Base-by-base conservation (phyloP, 306 rosid genomes). In the Dryas octopetala region DNA sequence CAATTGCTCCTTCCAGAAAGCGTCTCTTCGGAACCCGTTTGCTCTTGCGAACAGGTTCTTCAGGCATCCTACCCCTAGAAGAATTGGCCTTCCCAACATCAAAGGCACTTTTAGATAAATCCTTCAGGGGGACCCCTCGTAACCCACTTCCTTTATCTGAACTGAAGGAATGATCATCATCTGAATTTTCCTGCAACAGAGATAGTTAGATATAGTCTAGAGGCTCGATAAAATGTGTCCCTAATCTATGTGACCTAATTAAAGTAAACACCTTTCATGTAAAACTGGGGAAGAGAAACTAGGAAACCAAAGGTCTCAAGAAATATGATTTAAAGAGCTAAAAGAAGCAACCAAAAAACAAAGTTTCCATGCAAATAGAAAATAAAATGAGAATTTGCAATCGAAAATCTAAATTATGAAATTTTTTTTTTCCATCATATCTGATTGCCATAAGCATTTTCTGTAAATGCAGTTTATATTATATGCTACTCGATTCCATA, bases 21-120 rank as follows among this genome's bases (percentile, higher is more conserved):
- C 71, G 83, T 67, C 78, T 79, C 74, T 62, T 79, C 7, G 70
- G 67, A 26, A 74, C 28, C 59, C 83, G 71, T 62, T 73, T 79
- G 70, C 83, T 79, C 70, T 79, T 79, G 66, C 75, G 78, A 59
- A 66, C 44, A 74, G 71, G 78, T 67, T 79, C 79, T 32, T 80
- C 76, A 44, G 62, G 40, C 48, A 66, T 23, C 57, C 57, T 6
- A 45, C 17, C 74, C 62, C 62, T 60, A 17, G 40, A 67, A 66
- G 55, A 49, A 73, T 48, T 54, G 19, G 44, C 68, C 46, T 75
- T 75, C 76, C 73, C 73, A 52, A 38, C 62, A 61, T 60, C 52
- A 44, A 40, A 6, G 44, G 41, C 44, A 55, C 17, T 47, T 80
- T 46, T 47, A n/a, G 68, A 62, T 43, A 47, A 44, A 64, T 64